Evolutionary conservation across 495 filamentous ascomycete genomes (phyloP).

Genomic region (Platismatia glauca): DNA sequence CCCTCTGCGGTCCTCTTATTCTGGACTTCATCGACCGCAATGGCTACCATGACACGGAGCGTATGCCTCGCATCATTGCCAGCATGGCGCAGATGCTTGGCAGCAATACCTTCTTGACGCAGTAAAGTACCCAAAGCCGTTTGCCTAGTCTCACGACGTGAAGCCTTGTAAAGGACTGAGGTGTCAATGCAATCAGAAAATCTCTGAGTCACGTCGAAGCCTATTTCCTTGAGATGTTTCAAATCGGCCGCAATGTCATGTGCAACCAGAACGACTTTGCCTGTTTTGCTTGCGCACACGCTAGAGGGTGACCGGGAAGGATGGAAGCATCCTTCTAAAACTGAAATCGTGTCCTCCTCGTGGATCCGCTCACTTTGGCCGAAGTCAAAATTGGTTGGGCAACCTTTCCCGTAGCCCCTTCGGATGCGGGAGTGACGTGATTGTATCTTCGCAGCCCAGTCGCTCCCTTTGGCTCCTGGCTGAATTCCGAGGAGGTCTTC

Average conservation of each 20-base stretch:
- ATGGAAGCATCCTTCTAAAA: too few species aligned
- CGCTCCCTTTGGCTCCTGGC: too few species aligned
- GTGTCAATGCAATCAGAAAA: slow-evolving; percentile 61
- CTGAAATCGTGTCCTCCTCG: too few species aligned
- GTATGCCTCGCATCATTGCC: slow-evolving; percentile 85
- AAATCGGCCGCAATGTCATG: slow-evolving; percentile 58
- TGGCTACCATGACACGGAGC: slow-evolving; percentile 39
- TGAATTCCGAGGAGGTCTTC: too few species aligned
- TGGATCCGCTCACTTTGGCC: too few species aligned
- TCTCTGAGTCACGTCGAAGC: slow-evolving; percentile 44
- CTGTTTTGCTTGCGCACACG: too few species aligned
- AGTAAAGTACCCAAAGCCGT: slow-evolving; percentile 26
- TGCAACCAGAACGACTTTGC: slow-evolving; percentile 70
- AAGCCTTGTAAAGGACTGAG: slow-evolving; percentile 50
- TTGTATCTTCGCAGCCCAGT: too few species aligned
- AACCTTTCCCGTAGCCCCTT: too few species aligned
- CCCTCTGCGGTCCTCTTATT: slow-evolving; percentile 13
- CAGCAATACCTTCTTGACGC: slow-evolving; percentile 37
- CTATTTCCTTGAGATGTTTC: slow-evolving; percentile 47
- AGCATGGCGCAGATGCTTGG: slow-evolving; percentile 26
- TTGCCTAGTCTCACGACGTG: not conserved
- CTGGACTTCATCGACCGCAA: slow-evolving; percentile 10
- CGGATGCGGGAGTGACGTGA: too few species aligned
- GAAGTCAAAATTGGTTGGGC: too few species aligned
- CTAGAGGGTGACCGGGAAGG: too few species aligned